Percentiles rank a stretch among this genome's conserved stretches.
phyloP scores from a whole-genome alignment of 2,329 filamentous ascomycete genomes.

The Aureobasidium sp. region DNA sequence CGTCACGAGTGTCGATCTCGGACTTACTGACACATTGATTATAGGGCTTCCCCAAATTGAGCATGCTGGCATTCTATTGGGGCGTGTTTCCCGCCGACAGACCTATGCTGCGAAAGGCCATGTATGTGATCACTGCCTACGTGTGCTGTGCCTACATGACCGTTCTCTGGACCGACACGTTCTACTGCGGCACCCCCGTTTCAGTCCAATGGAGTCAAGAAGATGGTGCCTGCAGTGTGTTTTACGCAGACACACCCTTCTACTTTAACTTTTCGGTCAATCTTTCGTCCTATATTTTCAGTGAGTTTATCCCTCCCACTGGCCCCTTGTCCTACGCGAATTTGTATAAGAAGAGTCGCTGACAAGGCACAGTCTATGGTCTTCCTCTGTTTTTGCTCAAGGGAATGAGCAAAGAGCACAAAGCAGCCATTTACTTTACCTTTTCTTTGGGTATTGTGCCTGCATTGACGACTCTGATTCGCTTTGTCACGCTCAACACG shows the following conservation, averaged over 20 bases:
- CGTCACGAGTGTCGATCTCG: not conserved
- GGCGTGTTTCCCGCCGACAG: conserved; percentile 27
- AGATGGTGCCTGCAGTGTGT: conserved; percentile 32
- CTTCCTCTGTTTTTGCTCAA: conserved; percentile 29
- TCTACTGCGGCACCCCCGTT: conserved; percentile 31
- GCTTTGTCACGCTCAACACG: conserved; percentile 23
- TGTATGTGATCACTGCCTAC: conserved; percentile 30
- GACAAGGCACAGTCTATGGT: conserved; percentile 25
- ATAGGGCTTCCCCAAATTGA: conserved; percentile 32
- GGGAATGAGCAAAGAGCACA: conserved; percentile 21
- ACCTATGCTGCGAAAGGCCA: conserved; percentile 24
- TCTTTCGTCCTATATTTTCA: conserved; percentile 29
- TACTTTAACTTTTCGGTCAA: conserved; percentile 33
- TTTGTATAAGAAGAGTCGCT: not conserved
- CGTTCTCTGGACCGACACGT: conserved; percentile 32
- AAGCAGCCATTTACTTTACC: conserved; percentile 21
- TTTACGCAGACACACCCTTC: conserved; percentile 30
- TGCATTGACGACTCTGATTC: conserved; percentile 23
- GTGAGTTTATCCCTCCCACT: conserved; percentile 18
- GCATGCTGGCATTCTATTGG: conserved; percentile 34
- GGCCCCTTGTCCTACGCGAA: not conserved
- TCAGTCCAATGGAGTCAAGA: conserved; percentile 33
- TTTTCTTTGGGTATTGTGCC: conserved; percentile 25
- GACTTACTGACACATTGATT: not conserved
- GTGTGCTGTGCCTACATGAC: conserved; percentile 25